These are phyloP conservation scores for Euclidium syriacum DNA, from an alignment of 345 rosid genomes.

Conservation along the genomic window DNA sequence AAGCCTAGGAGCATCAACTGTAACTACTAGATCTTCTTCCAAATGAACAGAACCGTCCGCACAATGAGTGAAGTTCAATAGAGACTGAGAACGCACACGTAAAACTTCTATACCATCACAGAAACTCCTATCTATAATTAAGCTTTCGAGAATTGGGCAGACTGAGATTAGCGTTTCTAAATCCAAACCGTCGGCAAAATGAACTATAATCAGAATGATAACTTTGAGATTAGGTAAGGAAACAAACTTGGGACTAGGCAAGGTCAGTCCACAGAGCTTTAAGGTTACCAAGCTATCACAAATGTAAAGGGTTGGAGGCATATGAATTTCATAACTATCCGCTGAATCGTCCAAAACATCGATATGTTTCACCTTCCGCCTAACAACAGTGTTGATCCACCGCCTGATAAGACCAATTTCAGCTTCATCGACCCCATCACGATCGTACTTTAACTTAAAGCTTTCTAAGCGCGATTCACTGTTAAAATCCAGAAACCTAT, in stretches of 20 bases:
- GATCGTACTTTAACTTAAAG: not conserved
- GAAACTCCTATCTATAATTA: too few relatives aligned
- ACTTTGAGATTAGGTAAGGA: slow-evolving; percentile 5
- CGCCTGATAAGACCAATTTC: not conserved
- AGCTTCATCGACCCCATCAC: not conserved
- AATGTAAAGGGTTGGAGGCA: not conserved
- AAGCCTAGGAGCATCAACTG: too few relatives aligned
- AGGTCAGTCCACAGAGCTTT: not conserved
- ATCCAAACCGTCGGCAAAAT: not conserved
- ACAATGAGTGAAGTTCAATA: not conserved
- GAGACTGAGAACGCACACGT: slow-evolving; percentile 9
- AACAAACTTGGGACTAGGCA: slow-evolving; percentile 2
- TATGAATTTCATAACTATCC: not conserved
- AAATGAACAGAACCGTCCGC: not conserved
- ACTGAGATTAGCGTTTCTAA: too few relatives aligned
- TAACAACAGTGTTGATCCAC: not conserved
- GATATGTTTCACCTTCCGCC: not conserved
- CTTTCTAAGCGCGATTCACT: not conserved
- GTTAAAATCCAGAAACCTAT: not conserved
- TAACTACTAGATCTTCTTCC: too few relatives aligned
- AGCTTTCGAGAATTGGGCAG: too few relatives aligned
- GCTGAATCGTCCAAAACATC: not conserved
- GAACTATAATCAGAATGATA: not conserved
- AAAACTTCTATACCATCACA: not conserved
- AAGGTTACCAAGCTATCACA: slow-evolving; percentile 12